Base-by-base conservation (phyloP, 1,284 basidiomycete species). In the Ceratobasidium sp. region DNA sequence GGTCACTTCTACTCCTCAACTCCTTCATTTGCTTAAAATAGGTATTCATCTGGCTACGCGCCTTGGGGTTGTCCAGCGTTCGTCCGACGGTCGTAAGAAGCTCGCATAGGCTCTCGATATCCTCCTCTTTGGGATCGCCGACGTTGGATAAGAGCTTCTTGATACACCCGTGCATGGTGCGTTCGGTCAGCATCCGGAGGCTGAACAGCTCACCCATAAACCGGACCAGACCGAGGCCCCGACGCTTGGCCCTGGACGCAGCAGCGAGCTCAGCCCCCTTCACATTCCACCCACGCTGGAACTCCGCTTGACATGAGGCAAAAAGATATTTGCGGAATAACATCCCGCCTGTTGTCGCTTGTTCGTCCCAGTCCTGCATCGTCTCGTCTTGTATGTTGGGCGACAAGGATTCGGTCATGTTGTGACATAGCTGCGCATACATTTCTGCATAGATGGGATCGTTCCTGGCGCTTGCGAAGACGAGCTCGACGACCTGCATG, bases 151-250 rank as follows among this genome's bases (percentile, higher is more conserved):
- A n/a, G n/a, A n/a, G n/a, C n/a, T n/a, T n/a, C n/a, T n/a, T n/a
- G n/a, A n/a, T n/a, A n/a, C 35, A 86, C 55, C 80, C 77, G 74
- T 82, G 80, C 78, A 87, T 86, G 74, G 86, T 84, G 64, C 82
- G 78, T 74, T 82, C 82, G 31, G 83, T 83, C 35, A 87, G 78
- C 83, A 86, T 85, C 64, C 80, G 79, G 5, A 86, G 78, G 76
- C 85, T 86, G 82, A 82, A 87, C 50, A 87, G 78, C 77, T 87
- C 85, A 73, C 85, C 85, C 70, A 87, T 85, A 75, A 87, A 84
- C 71, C 83, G 82, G 38, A 86, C 81, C n/a, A 87, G 80, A 78
- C 85, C 85, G 52, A 87, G 80, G 73, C 84, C 84, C 70, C 84
- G 79, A 55, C 85, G 82, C 80, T 86, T 87, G 49, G 84, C 84